Evolutionary conservation across 345 rosid species (phyloP).

Genomic region (Rhodamnia argentea): DNA sequence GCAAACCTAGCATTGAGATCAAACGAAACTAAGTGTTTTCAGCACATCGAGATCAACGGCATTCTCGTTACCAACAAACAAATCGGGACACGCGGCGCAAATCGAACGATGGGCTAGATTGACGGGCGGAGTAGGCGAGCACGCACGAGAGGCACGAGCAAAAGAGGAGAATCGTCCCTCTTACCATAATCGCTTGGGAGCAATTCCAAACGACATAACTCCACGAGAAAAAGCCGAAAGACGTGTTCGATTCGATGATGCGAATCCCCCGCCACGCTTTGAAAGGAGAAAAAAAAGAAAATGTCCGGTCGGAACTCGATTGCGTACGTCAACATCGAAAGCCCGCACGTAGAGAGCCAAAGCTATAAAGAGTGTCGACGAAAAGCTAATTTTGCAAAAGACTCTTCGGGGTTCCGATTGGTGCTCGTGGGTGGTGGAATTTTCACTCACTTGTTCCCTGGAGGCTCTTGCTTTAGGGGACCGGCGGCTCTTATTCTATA

Average conservation of each 20-base stretch:
- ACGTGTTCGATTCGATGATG: conserved; percentile 2
- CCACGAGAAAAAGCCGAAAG: conserved; percentile 10
- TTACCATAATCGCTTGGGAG: neutral
- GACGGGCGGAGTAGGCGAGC: neutral
- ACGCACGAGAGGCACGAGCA: neutral
- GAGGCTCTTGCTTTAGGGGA: conserved; percentile 27
- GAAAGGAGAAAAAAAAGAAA: neutral
- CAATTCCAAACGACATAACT: neutral
- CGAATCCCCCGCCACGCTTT: neutral
- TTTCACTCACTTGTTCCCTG: conserved; percentile 7
- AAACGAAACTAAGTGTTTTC: too few relatives aligned
- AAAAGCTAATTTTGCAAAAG: neutral
- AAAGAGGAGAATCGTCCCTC: neutral
- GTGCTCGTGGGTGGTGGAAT: neutral
- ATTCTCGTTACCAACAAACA: neutral
- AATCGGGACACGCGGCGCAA: neutral
- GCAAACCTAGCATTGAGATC: too few relatives aligned
- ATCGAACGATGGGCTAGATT: neutral
- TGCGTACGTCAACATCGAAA: conserved; percentile 23
- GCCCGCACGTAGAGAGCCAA: neutral
- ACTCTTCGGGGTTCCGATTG: neutral
- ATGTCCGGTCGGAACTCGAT: conserved; percentile 20
- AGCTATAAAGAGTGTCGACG: neutral
- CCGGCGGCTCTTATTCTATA: conserved; percentile 2
- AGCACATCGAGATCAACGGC: too few relatives aligned